Conservation (phyloP, 352 stramenopile species). For the Pythium scleroteichum region DNA sequence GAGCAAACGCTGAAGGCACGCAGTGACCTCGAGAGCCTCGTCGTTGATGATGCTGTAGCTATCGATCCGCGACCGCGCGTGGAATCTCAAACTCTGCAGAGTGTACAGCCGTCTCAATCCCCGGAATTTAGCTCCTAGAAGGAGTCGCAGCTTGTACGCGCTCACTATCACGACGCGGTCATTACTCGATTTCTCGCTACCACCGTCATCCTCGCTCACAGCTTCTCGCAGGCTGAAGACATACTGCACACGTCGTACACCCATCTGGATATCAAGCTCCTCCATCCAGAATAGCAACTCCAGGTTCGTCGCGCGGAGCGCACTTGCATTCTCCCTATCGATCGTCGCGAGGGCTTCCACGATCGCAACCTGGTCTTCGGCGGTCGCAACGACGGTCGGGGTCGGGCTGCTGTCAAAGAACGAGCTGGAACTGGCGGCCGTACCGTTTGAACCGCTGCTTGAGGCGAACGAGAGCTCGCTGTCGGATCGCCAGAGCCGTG, state of each 20-base stretch:
- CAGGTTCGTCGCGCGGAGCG: conserved; percentile 43
- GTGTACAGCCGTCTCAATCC: conserved; percentile 27
- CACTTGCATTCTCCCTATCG: conserved; percentile 44
- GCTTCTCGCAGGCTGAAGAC: conserved; percentile 37
- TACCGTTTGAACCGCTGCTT: conserved; percentile 23
- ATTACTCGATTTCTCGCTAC: not conserved
- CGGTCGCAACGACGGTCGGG: not conserved
- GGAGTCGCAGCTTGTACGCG: conserved; percentile 54
- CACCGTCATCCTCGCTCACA: not conserved
- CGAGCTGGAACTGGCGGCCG: conserved; percentile 1
- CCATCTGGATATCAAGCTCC: conserved; percentile 61
- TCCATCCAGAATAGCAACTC: conserved; percentile 75
- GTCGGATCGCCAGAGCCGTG: conserved; percentile 23
- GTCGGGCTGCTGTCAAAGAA: conserved; percentile 20
- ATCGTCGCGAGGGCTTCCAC: conserved; percentile 35
- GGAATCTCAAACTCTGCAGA: conserved; percentile 48
- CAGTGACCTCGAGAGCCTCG: conserved; percentile 44
- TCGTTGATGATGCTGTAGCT: conserved; percentile 74
- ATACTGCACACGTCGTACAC: conserved; percentile 66
- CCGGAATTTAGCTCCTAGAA: conserved; percentile 37
- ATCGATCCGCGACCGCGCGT: conserved; percentile 66
- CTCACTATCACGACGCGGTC: conserved; percentile 55
- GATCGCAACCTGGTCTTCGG: conserved; percentile 26
- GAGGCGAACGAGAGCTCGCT: conserved; percentile 26
- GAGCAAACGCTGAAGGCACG: conserved; percentile 34